Base-by-base conservation (phyloP, 2,329 filamentous ascomycete genomes). In the Chaetomiaceae sp. region DNA sequence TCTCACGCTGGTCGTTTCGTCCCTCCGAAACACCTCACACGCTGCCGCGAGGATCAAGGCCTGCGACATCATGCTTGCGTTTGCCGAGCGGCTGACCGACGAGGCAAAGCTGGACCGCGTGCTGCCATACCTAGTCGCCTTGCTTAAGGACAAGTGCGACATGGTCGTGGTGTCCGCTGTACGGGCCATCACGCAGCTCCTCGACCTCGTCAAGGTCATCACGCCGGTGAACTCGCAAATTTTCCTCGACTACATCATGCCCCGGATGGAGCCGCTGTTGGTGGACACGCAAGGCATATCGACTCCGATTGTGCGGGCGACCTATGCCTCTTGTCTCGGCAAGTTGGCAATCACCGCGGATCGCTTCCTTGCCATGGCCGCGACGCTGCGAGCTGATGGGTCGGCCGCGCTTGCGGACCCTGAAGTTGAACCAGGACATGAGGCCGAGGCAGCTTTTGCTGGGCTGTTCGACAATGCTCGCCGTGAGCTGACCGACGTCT, bases 31-130 rank as follows among this genome's bases (percentile, higher is more conserved):
- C 54, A 96, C 92, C 13, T 89, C 90, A 5, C 85, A 92, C 60
- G 83, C 91, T 3, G 86, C 89, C n/a, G 89, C 92, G 21, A 86
- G 89, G 59, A 77, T 96, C 37, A 84, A 89, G 60, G 93, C 89
- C 1, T 95, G 93, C 63, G 93, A 99, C 66, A 77, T 99, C 35
- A 76, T 99, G 42, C 72, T 99, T 44, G 92, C 92, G 2, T 96
- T 99, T 66, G 84, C 91, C 0, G 91, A 97, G 69, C 79, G 87
- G 53, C 70, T 97, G 20, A 95, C 92, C 0, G 95, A 99, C 65
- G 93, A 99, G 69, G 91, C 91, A 3, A 97, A 96, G 67, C 74
- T 99, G 43, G 95, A 99, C 67, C 83, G 93, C 44, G 87, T 97
- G 20, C 72, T 99, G 44, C 93, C 93, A 1, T 96, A 96, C 65